Evolutionary conservation across 75 land plant genomes (phyloP).

Genomic region (Adiantum capillusveneris): DNA sequence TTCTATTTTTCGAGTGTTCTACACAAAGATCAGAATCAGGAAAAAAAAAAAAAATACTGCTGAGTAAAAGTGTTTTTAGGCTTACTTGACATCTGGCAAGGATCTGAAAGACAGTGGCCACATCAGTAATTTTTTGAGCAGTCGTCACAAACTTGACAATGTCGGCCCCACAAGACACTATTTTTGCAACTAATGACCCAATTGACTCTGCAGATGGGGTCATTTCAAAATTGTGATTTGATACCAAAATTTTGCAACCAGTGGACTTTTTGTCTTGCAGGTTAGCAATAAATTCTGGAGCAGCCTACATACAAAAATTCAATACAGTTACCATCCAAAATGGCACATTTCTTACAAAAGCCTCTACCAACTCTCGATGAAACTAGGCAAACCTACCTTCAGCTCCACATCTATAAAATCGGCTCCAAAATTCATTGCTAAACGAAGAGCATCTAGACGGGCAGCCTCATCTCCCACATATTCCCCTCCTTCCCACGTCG

Average conservation of each 20-base stretch:
- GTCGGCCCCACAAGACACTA: conserved; percentile 66
- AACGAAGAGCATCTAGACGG: conserved; percentile 20
- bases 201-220: conserved; percentile 51
- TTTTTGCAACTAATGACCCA: conserved; percentile 28
- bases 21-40: no score
- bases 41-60: no score
- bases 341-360: no score
- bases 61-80: no score
- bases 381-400: conserved; percentile 12
- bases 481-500: conserved; percentile 44
- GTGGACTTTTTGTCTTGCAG: conserved; percentile 1
- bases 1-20: no score
- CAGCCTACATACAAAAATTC: conserved; percentile 8
- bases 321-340: not conserved
- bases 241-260: conserved; percentile 48
- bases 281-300: not conserved
- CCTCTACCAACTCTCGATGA: not conserved
- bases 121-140: conserved; percentile 38
- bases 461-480: conserved; percentile 29
- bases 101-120: conserved; percentile 25
- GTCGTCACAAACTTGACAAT: conserved; percentile 52
- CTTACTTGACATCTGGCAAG: conserved; percentile 31
- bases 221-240: conserved; percentile 44
- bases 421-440: conserved; percentile 33
- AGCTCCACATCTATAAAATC: conserved; percentile 45